Evolutionary conservation across 345 rosid species (phyloP), one percentile per base, ranked within the genome.

Genomic region (Limnanthes douglasii): DNA sequence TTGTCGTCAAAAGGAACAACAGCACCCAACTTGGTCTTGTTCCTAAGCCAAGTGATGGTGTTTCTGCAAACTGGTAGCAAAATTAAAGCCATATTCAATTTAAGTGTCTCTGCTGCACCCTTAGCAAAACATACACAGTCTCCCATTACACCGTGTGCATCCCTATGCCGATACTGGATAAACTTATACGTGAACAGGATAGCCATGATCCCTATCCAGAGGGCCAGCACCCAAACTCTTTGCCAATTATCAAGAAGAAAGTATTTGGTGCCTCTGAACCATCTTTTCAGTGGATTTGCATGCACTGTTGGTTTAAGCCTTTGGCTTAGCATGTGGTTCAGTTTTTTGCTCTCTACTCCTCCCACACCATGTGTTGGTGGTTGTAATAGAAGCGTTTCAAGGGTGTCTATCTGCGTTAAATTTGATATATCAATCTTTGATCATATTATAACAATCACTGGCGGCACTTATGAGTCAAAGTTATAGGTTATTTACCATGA

Each of bases 21-120:
- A 40, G n/a, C 49, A 7, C 73, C 59, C 32, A 76, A 50, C 46
- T 53, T 68, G 44, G 94, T 70, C 56, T 52, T 76, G 38, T 70
- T 73, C 60, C 84, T 64, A 34, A 81, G 77, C 86, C 94, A 76
- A 23, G 94, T 81, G 57, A 81, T 43, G 14, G 93, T 76, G 64
- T 73, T 73, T 29, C 80, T 59, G 51, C 93, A 81, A 39, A 76
- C 86, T 1, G 93, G 86, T 9, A 81, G 49, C 31, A 81, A 46
- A 47, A 81, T 56, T 12, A 81, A 20, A 36, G 93, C 93, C 93
- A 81, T 81, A 43, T 81, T 81, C 17, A 81, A 56, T 50, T 81
- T 81, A 2, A 81, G 66, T 1, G 70, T 76, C 67, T 81, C 93
- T 5, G 80, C 93, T 18, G 80, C 93, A 19, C 93, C 93, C 45